A percentile compares a stretch with the other conserved stretches of the same genome.
Evolutionary conservation across 768 basidiomycete genomes (phyloP).

Genomic region (Suillus clintonianus): DNA sequence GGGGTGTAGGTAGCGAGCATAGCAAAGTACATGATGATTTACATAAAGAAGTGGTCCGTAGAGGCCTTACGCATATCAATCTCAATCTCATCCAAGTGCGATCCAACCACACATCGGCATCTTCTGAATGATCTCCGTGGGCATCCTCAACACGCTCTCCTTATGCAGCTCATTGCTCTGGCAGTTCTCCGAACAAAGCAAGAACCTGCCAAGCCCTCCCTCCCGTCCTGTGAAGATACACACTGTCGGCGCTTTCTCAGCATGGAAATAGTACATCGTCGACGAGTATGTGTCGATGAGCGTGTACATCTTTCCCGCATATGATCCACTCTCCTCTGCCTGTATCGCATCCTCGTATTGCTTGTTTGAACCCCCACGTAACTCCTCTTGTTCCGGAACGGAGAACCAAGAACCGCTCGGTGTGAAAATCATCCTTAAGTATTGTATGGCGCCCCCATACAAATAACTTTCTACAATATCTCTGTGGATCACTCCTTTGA

Average conservation of each 20-base stretch:
- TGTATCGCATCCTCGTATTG: background rate
- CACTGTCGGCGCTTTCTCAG: slow-evolving; percentile 18
- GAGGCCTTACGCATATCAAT: background rate
- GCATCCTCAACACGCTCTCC: slow-evolving; percentile 22
- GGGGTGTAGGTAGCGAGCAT: too few relatives aligned
- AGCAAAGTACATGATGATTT: too few relatives aligned
- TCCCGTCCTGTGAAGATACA: slow-evolving; percentile 22
- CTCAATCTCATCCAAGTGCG: background rate
- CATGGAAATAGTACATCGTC: slow-evolving; percentile 20
- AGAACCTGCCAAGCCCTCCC: slow-evolving; percentile 23
- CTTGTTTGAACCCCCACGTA: background rate
- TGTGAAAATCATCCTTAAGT: background rate
- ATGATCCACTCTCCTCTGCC: background rate
- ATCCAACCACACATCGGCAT: background rate
- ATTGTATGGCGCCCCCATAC: slow-evolving; percentile 11
- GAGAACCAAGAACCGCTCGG: background rate
- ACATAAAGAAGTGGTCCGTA: too few relatives aligned
- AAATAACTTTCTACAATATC: slow-evolving; percentile 7
- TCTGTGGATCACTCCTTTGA: slow-evolving; percentile 17
- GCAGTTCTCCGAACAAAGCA: slow-evolving; percentile 22
- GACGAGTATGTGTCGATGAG: slow-evolving; percentile 11
- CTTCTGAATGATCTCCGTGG: slow-evolving; percentile 3
- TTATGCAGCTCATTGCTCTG: slow-evolving; percentile 14
- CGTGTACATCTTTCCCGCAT: background rate
- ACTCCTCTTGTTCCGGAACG: background rate